Evolutionary conservation across 495 filamentous ascomycete species (phyloP).

Genomic region (Talaromyces adpressus): DNA sequence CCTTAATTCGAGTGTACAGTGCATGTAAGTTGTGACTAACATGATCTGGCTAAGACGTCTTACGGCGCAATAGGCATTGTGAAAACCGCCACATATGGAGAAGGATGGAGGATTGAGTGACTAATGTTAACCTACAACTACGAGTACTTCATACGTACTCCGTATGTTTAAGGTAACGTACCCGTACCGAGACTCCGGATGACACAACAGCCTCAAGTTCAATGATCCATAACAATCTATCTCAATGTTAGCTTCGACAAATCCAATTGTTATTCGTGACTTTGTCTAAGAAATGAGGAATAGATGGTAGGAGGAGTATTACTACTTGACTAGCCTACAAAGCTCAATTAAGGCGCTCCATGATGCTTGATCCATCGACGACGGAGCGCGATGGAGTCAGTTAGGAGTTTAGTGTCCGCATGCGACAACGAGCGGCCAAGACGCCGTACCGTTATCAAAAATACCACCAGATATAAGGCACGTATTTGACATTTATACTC

Average conservation of each 20-base stretch:
- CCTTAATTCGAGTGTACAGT: neutral
- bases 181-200: neutral
- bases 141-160: neutral
- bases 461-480: neutral
- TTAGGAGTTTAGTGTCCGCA: neutral
- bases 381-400: neutral
- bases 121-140: neutral
- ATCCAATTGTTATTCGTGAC: neutral
- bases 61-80: neutral
- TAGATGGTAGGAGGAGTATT: neutral
- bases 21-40: neutral
- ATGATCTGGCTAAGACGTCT: neutral
- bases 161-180: neutral
- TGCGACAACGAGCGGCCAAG: neutral
- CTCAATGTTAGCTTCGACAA: neutral
- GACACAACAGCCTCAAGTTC: neutral
- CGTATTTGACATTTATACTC: neutral
- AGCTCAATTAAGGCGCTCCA: neutral
- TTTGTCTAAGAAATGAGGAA: neutral
- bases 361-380: neutral
- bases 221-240: neutral
- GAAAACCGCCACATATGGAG: neutral
- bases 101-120: neutral
- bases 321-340: neutral
- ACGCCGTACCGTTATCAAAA: neutral